phyloP scores from a whole-genome alignment of 306 rosid species.

The Argentina anserina region DNA sequence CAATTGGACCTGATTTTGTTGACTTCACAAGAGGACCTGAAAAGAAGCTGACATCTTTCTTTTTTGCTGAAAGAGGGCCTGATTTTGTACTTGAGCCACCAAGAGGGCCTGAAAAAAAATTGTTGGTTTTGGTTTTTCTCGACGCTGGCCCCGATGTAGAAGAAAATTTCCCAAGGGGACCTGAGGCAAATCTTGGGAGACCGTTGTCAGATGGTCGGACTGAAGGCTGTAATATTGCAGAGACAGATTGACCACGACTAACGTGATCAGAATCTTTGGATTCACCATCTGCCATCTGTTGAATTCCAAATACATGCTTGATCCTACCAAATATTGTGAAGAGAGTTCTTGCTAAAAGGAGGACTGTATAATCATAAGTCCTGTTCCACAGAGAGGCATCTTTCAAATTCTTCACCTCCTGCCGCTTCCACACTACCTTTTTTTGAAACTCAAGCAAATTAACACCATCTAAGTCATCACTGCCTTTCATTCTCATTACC shows the following conservation, averaged over 20 bases:
- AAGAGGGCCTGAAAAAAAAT: conserved; percentile 69
- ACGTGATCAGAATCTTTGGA: conserved; percentile 47
- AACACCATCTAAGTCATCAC: conserved; percentile 38
- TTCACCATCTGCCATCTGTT: conserved; percentile 45
- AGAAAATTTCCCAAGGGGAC: conserved; percentile 61
- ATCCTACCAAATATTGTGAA: conserved; percentile 71
- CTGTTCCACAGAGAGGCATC: conserved; percentile 77
- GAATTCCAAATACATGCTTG: conserved; percentile 68
- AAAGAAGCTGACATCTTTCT: conserved; percentile 44
- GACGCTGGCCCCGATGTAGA: conserved; percentile 42
- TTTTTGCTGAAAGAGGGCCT: conserved; percentile 50
- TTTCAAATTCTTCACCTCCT: conserved; percentile 71
- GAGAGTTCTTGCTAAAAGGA: conserved; percentile 66
- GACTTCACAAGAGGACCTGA: conserved; percentile 76
- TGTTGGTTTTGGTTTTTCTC: conserved; percentile 34
- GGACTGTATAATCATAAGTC: conserved; percentile 71
- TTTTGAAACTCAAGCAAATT: conserved; percentile 69
- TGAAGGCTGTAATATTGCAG: conserved; percentile 63
- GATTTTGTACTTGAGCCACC: conserved; percentile 53
- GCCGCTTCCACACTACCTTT: conserved; percentile 72
- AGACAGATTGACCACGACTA: conserved; percentile 64
- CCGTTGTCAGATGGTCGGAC: conserved; percentile 41
- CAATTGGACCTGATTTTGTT: conserved; percentile 48
- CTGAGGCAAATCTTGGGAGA: conserved; percentile 76
- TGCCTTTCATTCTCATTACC: conserved; percentile 67